Conservation (phyloP, 495 filamentous ascomycete species). For the Aspergillus bertholletiae region DNA sequence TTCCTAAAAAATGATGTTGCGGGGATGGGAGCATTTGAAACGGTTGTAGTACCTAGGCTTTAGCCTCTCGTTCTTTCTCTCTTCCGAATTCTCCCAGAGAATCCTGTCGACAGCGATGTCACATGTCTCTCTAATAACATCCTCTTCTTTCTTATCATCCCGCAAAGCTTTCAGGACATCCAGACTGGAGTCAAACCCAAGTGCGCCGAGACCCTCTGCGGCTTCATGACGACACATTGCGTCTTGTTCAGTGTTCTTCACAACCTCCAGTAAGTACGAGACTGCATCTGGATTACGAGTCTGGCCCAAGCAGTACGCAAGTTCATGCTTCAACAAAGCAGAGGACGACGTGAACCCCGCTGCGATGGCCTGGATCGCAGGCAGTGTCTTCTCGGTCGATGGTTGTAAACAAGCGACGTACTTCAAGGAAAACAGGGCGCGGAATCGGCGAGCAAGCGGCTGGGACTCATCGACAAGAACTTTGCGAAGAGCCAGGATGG, state of each 20-base stretch:
- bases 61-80: constrained; percentile 67
- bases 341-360: constrained; percentile 82
- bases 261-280: constrained; percentile 67
- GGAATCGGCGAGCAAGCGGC: constrained; percentile 86
- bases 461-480: constrained; percentile 73
- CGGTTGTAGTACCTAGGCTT: constrained; percentile 63
- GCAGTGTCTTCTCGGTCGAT: constrained; percentile 56
- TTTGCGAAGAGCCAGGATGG: constrained; percentile 62
- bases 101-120: constrained; percentile 94
- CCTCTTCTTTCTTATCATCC: constrained; percentile 65
- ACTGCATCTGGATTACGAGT: constrained; percentile 71
- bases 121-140: constrained; percentile 90
- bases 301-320: constrained; percentile 97
- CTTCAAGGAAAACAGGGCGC: constrained; percentile 96
- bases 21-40: background rate
- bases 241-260: constrained; percentile 77
- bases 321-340: constrained; percentile 86
- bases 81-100: constrained; percentile 81
- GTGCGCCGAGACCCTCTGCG: constrained; percentile 88
- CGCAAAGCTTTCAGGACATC: constrained; percentile 66
- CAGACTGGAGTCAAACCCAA: constrained; percentile 71
- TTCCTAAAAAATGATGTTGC: background rate
- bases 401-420: constrained; percentile 73
- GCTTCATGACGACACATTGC: constrained; percentile 96
- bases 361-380: constrained; percentile 89